These are phyloP conservation scores for Lichtheimia ornata DNA, from an alignment of 371 early-diverging fungal genomes.

Conservation along the genomic window DNA sequence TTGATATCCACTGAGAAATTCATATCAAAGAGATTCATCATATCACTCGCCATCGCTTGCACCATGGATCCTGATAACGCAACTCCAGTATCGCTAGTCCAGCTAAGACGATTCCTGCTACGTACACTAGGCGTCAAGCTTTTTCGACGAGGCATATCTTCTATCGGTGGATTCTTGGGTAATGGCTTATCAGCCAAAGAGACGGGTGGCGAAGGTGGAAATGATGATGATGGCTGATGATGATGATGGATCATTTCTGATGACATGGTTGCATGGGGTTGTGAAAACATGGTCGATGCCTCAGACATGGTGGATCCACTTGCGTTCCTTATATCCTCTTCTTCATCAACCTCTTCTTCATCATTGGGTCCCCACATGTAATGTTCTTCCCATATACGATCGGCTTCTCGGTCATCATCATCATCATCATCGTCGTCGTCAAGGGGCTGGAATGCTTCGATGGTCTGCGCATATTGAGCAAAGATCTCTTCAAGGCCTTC, in stretches of 20 bases:
- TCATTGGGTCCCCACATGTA: conserved; percentile 12
- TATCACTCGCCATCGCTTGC: conserved; percentile 36
- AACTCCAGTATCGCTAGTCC: conserved; percentile 24
- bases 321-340: conserved; percentile 16
- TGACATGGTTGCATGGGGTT: conserved; percentile 14
- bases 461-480: conserved; percentile 41
- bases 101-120: conserved; percentile 19
- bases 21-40: conserved; percentile 55
- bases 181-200: conserved; percentile 15
- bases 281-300: conserved; percentile 11
- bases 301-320: conserved; percentile 15
- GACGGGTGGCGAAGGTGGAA: neutral
- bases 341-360: conserved; percentile 25
- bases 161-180: conserved; percentile 11
- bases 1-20: conserved; percentile 49
- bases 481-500: conserved; percentile 46
- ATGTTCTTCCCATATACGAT: conserved; percentile 1
- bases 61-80: conserved; percentile 5
- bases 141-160: conserved; percentile 16
- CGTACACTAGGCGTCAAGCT: conserved; percentile 15
- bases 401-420: neutral
- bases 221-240: conserved; percentile 7
- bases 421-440: neutral
- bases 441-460: conserved; percentile 41
- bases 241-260: conserved; percentile 5